phyloP scores from a whole-genome alignment of 495 filamentous ascomycete genomes.

The Aspergillus homomorphus region DNA sequence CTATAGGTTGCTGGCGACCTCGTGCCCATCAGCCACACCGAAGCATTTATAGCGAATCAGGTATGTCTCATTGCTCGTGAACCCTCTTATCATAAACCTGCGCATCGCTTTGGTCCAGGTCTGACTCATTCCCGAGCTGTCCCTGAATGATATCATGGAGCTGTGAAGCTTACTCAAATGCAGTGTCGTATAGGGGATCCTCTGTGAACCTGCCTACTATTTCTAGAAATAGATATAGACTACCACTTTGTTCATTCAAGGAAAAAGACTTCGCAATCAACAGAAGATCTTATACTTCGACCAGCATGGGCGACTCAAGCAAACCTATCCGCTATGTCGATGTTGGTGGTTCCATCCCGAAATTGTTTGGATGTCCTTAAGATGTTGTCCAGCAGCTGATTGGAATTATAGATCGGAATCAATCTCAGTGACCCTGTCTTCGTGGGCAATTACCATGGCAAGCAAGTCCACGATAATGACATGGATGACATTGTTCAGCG shows the following conservation, averaged over 20 bases:
- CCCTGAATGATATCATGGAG: not conserved
- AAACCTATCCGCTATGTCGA: slow-evolving; percentile 44
- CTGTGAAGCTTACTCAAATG: not conserved
- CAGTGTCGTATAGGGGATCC: not conserved
- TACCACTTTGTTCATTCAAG: not conserved
- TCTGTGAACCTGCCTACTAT: not conserved
- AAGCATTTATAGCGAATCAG: not conserved
- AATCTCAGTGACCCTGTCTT: slow-evolving; percentile 91
- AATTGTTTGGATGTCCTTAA: not conserved
- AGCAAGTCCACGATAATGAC: slow-evolving; percentile 74
- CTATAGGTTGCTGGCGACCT: not conserved
- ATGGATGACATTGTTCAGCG: slow-evolving; percentile 71
- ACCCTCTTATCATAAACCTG: not conserved
- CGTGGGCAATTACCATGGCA: slow-evolving; percentile 78
- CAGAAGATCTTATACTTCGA: not conserved
- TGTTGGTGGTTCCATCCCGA: slow-evolving; percentile 25
- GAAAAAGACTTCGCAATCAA: slow-evolving; percentile 10
- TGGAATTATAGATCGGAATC: slow-evolving; percentile 67
- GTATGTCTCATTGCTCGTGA: slow-evolving; percentile 6
- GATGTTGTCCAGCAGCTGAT: slow-evolving; percentile 13
- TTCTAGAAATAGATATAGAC: no score
- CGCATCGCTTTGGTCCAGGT: not conserved
- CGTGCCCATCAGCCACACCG: not conserved
- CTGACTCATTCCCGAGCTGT: not conserved
- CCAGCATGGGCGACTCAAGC: slow-evolving; percentile 34